These are phyloP conservation scores for Alternaria hordeiaustralica DNA, from an alignment of 2,329 filamentous ascomycete species.

Conservation along the genomic window DNA sequence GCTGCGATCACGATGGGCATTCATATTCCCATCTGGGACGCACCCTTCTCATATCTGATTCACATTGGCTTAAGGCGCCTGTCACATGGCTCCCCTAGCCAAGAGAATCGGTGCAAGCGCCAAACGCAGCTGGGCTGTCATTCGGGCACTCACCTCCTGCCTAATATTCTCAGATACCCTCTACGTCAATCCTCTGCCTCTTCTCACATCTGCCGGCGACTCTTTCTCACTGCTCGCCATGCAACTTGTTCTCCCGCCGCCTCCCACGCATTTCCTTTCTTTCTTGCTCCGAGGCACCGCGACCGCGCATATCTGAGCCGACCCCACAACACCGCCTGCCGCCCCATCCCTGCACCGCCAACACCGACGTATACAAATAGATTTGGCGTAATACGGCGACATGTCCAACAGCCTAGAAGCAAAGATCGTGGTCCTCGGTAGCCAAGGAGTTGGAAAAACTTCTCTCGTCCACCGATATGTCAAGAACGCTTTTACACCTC, in stretches of 20 bases:
- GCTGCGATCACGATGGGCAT: constrained; percentile 16
- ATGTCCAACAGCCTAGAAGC: constrained; percentile 70
- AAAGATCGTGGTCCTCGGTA: constrained; percentile 81
- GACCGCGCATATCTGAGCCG: constrained; percentile 17
- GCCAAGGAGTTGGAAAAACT: constrained; percentile 81
- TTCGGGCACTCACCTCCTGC: constrained; percentile 20
- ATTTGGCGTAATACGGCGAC: background rate
- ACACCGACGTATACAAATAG: background rate
- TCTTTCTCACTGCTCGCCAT: constrained; percentile 35
- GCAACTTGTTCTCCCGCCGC: constrained; percentile 33
- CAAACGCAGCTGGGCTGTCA: constrained; percentile 31
- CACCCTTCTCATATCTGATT: constrained; percentile 12
- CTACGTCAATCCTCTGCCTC: constrained; percentile 8
- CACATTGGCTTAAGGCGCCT: constrained; percentile 21
- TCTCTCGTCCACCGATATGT: constrained; percentile 78
- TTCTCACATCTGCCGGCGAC: constrained; percentile 14
- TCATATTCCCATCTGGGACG: constrained; percentile 11
- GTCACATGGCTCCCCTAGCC: constrained; percentile 40
- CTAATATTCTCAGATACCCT: background rate
- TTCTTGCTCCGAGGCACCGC: constrained; percentile 16
- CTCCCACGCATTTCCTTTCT: constrained; percentile 23
- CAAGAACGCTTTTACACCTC: constrained; percentile 72
- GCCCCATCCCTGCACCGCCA: constrained; percentile 1
- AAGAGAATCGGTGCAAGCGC: constrained; percentile 38
- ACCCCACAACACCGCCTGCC: background rate